A percentile compares a stretch with the other conserved stretches of the same genome.
phyloP scores from a whole-genome alignment of 768 basidiomycete genomes.

The Russula abietina region DNA sequence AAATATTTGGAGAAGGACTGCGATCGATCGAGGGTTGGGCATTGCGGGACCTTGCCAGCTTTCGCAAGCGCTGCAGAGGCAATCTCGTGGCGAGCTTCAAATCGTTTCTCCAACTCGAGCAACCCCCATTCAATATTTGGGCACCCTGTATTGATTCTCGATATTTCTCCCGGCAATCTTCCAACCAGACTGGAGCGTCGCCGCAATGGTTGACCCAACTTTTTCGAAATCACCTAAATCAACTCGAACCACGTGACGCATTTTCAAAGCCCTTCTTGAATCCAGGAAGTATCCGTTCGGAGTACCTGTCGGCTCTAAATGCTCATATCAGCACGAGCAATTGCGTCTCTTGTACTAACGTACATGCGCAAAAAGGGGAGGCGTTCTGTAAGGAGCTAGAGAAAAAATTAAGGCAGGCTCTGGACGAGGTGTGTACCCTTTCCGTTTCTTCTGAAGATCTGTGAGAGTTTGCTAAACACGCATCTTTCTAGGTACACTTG shows the following conservation, averaged over 20 bases:
- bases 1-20: not conserved
- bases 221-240: not conserved
- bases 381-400: not conserved
- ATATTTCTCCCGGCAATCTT: not conserved
- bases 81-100: not conserved
- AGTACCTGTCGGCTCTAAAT: not conserved
- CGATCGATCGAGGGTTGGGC: not conserved
- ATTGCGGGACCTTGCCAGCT: not conserved
- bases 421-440: not conserved
- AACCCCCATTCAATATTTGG: not conserved
- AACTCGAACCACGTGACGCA: not conserved
- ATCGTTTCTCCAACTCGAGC: not conserved
- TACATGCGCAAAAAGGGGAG: not conserved
- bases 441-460: too few relatives aligned
- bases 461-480: not conserved
- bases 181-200: not conserved
- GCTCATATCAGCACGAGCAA: not conserved
- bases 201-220: not conserved
- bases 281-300: not conserved
- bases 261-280: not conserved
- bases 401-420: not conserved
- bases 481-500: too few relatives aligned
- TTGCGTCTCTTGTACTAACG: not conserved
- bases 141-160: not conserved
- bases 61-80: not conserved